Percentiles rank a stretch among this genome's conserved stretches.
phyloP scores from a whole-genome alignment of 2,329 filamentous ascomycete genomes.

The Aspergillus sp. region DNA sequence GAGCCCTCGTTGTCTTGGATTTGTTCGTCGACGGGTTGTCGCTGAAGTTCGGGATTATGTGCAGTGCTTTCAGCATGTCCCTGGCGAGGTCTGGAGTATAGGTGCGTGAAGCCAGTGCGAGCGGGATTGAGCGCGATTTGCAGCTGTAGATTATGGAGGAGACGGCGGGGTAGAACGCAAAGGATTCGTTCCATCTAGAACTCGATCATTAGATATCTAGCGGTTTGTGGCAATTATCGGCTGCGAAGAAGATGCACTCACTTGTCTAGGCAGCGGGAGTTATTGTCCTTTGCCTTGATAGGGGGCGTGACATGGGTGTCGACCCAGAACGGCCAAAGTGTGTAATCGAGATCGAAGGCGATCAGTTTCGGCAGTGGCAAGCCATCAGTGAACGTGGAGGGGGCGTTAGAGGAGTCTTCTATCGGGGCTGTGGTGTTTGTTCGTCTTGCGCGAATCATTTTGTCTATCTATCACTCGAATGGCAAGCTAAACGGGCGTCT shows the following conservation, averaged over 20 bases:
- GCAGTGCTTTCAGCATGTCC: constrained; percentile 75
- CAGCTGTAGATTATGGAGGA: constrained; percentile 66
- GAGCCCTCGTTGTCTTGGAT: constrained; percentile 49
- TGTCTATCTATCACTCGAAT: not conserved
- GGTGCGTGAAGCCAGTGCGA: constrained; percentile 81
- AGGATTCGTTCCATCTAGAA: constrained; percentile 60
- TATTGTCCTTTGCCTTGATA: constrained; percentile 61
- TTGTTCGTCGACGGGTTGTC: constrained; percentile 36
- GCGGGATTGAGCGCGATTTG: constrained; percentile 51
- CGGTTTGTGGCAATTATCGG: not conserved
- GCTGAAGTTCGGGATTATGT: constrained; percentile 53
- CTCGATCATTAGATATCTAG: constrained; percentile 12
- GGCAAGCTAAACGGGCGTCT: not conserved
- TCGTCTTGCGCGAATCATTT: constrained; percentile 36
- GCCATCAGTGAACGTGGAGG: constrained; percentile 62
- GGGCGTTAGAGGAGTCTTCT: constrained; percentile 41
- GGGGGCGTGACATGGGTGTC: constrained; percentile 86
- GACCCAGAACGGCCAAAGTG: constrained; percentile 98
- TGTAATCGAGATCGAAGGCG: constrained; percentile 96
- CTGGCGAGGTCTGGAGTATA: constrained; percentile 74
- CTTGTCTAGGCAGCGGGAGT: constrained; percentile 46
- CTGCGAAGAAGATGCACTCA: constrained; percentile 19
- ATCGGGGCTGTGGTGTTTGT: constrained; percentile 33
- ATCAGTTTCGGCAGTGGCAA: constrained; percentile 77
- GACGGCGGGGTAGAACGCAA: constrained; percentile 70